Conservation (phyloP, 108 stramenopile species). For the Cyclotella distinguenda region DNA sequence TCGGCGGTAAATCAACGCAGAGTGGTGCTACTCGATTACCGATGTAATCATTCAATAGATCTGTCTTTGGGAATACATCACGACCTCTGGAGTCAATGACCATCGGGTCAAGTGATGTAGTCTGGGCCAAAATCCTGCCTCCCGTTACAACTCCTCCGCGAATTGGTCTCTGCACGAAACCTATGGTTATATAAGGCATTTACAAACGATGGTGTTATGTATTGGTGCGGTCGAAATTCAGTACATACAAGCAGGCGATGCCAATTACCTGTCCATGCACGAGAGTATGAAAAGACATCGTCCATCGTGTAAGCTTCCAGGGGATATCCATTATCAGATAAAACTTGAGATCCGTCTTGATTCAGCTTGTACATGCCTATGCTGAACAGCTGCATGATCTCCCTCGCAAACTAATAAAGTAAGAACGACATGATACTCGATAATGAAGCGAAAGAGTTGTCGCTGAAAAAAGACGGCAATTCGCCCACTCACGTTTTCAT, state of each 20-base stretch:
- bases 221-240: not conserved
- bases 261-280: slow-evolving; percentile 45
- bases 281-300: slow-evolving; percentile 37
- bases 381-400: slow-evolving; percentile 68
- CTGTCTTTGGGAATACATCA: slow-evolving; percentile 45
- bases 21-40: slow-evolving; percentile 47
- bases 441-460: not conserved
- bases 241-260: not conserved
- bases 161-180: not conserved
- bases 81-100: slow-evolving; percentile 7
- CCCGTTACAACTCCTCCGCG: slow-evolving; percentile 22
- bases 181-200: not conserved
- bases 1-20: slow-evolving; percentile 47
- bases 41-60: slow-evolving; percentile 37
- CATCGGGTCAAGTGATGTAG: slow-evolving; percentile 28
- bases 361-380: slow-evolving; percentile 53
- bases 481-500: slow-evolving; percentile 13
- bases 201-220: not conserved
- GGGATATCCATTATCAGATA: slow-evolving; percentile 37
- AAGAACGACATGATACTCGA: not conserved
- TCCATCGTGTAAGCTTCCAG: slow-evolving; percentile 47
- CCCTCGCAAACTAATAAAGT: slow-evolving; percentile 44
- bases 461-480: not conserved
- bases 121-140: slow-evolving; percentile 8
- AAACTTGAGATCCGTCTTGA: slow-evolving; percentile 44